Base-by-base conservation (phyloP, 2,329 filamentous ascomycete genomes). In the Capronia americana region DNA sequence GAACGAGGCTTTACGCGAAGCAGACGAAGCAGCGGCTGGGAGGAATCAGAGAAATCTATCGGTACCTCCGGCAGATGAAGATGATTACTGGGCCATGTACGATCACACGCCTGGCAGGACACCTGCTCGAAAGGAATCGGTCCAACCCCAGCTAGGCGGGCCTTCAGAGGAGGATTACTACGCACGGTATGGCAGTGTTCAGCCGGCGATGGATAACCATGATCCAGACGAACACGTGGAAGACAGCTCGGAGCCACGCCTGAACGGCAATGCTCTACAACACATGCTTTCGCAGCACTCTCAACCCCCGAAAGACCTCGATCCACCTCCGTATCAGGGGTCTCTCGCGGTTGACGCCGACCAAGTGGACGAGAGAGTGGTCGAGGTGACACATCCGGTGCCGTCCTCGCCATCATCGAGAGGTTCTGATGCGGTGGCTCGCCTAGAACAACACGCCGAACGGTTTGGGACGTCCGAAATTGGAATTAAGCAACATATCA, bases 21-120 rank as follows among this genome's bases (percentile, higher is more conserved):
- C 74, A 23, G 75, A 74, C 59, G 65, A 64, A 57, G 61, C 71
- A 63, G 62, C 69, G 46, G 69, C 72, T 41, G 23, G 67, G 10
- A 70, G 76, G 57, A 60, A 62, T 20, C 65, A 65, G 26, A 57
- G 59, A 30, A 68, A 66, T 46, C 66, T 70, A 8, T 67, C 67
- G 1, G 62, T 66, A 5, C 71, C 74, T 6, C 82, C 85, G 3
- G 82, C 84, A 1, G 85, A 88, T 63, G 87, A 88, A 60, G 86
- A 86, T 68, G 84, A 85, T 69, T 90, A 90, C 75, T 90, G 87
- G 87, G 86, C 85, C 3, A 83, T 84, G 70, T 89, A 90, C 72
- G 86, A 88, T 75, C 79, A 81, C 60, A 86, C 85, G 2, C 85
- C 86, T 1, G 80, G 79, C 34, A 74, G 79, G 57, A 86, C 84